phyloP scores from a whole-genome alignment of 768 basidiomycete genomes.

The Lactarius akahatsu region DNA sequence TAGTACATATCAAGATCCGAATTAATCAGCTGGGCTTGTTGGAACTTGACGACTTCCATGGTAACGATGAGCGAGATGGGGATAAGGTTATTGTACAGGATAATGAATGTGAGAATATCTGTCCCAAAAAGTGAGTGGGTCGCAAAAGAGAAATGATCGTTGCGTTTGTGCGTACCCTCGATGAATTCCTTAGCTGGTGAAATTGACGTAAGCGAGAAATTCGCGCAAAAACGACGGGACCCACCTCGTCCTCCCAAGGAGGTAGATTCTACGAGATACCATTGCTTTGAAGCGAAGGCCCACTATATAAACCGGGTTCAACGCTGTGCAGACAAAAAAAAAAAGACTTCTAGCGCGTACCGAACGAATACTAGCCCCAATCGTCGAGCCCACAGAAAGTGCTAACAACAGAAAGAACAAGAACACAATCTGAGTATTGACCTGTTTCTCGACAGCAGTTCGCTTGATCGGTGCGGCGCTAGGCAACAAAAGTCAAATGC shows the following conservation, averaged over 20 bases:
- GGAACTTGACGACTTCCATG: constrained; percentile 99
- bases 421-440: constrained; percentile 95
- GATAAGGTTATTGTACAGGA: constrained; percentile 98
- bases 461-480: constrained; percentile 96
- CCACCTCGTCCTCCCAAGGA: constrained; percentile 64
- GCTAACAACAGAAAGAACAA: constrained; percentile 85
- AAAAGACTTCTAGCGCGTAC: constrained; percentile 39
- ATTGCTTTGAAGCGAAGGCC: constrained; percentile 84
- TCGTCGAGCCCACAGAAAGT: constrained; percentile 85
- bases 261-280: constrained; percentile 78
- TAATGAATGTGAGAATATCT: constrained; percentile 98
- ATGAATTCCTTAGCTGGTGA: constrained; percentile 69
- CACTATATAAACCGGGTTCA: constrained; percentile 46
- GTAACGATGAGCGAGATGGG: constrained; percentile 99
- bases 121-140: constrained; percentile 19
- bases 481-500: background rate
- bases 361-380: constrained; percentile 87
- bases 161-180: constrained; percentile 59
- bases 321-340: background rate
- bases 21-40: constrained; percentile 97
- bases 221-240: constrained; percentile 10
- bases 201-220: constrained; percentile 7
- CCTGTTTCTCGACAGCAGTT: constrained; percentile 93
- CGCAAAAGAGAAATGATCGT: background rate
- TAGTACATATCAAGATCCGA: constrained; percentile 99